Evolutionary conservation across 352 stramenopile genomes (phyloP), one percentile per base, ranked within the genome.

Genomic region (Phytophthora litchii): DNA sequence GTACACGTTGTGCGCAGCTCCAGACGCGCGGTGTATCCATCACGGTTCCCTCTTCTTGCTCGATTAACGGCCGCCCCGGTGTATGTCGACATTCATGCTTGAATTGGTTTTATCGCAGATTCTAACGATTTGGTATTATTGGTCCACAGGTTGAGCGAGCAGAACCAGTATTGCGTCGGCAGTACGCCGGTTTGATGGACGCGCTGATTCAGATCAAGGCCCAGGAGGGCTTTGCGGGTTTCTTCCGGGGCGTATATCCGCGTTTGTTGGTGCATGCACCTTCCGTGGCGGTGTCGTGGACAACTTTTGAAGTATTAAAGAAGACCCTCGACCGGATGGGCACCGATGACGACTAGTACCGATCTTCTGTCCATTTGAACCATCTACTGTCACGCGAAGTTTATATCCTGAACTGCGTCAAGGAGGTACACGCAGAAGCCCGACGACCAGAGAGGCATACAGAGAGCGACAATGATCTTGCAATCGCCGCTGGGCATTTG

Each of bases 231-330:
- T 71, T 80, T 12, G 64, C 75, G 2, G 97, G 95, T 45, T 98
- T 99, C 63, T 99, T 98, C 73, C 86, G 96, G 16, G 98, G 98
- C 17, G 79, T 98, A 17, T 80, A 91, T 23, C 95, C 97, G 14
- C 85, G 97, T 27, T 63, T 99, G 52, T 76, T 99, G 54, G 91
- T 98, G 16, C 95, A 99, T 56, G 95, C 97, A 29, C 97, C 97
- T 19, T 97, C 93, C 27, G 97, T 99, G 36, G 98, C 97, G 6
- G 98, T 99, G 55, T 98, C 92, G 35, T 99, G 98, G 97, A 99
- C 97, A 43, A 98, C 96, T 29, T 99, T 99, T 82, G 97, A 99
- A 92, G 85, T 94, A 77, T 87, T 94, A 74, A 94, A 94, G 72
- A 94, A 94, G 70, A 88, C 80, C 20, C 67, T 94, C 27, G 81